Conservation (phyloP, 495 filamentous ascomycete species). For the Thermothielavioides terrestris region DNA sequence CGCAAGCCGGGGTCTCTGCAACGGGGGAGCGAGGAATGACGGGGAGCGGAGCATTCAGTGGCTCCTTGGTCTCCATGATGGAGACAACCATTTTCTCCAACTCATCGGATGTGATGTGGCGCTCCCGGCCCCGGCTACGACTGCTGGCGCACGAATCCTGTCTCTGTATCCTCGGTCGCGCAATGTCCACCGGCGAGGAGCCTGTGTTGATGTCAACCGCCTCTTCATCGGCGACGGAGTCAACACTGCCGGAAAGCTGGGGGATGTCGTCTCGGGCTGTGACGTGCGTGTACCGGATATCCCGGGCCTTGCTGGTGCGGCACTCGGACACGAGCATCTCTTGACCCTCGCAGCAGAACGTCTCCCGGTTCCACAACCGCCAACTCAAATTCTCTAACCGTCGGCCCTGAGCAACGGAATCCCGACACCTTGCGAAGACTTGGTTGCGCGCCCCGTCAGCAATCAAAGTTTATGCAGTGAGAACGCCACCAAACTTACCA, state of each 20-base stretch:
- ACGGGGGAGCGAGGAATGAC: conserved; percentile 31
- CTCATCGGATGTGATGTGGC: conserved; percentile 81
- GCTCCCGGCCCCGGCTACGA: conserved; percentile 64
- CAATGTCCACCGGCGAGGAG: conserved; percentile 46
- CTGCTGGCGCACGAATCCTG: conserved; percentile 48
- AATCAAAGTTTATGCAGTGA: background rate
- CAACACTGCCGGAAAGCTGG: conserved; percentile 83
- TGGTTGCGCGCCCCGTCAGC: conserved; percentile 9
- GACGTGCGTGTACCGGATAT: conserved; percentile 33
- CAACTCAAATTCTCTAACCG: conserved; percentile 92
- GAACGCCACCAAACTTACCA: conserved; percentile 50
- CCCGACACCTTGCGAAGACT: conserved; percentile 95
- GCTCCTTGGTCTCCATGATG: conserved; percentile 70
- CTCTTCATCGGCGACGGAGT: conserved; percentile 72
- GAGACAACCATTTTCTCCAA: conserved; percentile 82
- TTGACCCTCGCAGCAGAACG: conserved; percentile 74
- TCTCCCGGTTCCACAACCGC: conserved; percentile 93
- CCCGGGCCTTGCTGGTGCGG: conserved; percentile 37
- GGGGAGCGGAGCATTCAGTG: conserved; percentile 51
- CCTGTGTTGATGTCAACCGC: conserved; percentile 58
- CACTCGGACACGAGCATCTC: conserved; percentile 28
- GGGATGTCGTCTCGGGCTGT: conserved; percentile 50
- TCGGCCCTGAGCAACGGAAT: conserved; percentile 87
- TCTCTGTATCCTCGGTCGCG: conserved; percentile 49
- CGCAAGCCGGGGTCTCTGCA: conserved; percentile 21